Conservation (phyloP, 116 monocot species). For the Phalaenopsis hybrid region DNA sequence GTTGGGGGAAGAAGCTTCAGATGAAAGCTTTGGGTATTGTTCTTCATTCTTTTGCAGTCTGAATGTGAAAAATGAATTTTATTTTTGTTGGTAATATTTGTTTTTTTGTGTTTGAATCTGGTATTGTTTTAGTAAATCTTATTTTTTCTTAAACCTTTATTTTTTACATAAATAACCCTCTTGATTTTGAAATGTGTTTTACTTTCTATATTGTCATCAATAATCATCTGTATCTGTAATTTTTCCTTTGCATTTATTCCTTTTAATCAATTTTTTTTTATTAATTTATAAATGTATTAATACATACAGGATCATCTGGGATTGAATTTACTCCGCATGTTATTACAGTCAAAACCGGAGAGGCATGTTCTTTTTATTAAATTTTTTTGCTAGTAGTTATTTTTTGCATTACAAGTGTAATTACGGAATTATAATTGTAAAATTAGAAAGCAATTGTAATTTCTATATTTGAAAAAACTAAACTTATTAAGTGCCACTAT, state of each 20-base stretch:
- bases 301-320: slow-evolving; percentile 40
- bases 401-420: background rate
- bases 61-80: background rate
- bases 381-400: background rate
- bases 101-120: background rate
- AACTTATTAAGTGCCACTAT: background rate
- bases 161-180: background rate
- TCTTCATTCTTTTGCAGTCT: background rate
- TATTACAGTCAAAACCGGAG: slow-evolving; percentile 56
- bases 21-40: slow-evolving; percentile 25
- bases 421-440: background rate
- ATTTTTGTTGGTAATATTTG: background rate
- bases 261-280: background rate
- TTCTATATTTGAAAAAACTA: background rate
- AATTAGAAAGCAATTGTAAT: background rate
- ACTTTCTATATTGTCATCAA: background rate
- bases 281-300: background rate
- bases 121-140: too few relatives aligned
- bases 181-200: background rate
- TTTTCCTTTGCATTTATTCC: background rate
- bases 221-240: background rate
- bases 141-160: background rate
- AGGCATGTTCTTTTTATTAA: slow-evolving; percentile 19
- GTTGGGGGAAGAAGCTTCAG: slow-evolving; percentile 23
- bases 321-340: slow-evolving; percentile 64